Evolutionary conservation across 495 filamentous ascomycete species (phyloP).

Genomic region (Penicilliopsis zonata): DNA sequence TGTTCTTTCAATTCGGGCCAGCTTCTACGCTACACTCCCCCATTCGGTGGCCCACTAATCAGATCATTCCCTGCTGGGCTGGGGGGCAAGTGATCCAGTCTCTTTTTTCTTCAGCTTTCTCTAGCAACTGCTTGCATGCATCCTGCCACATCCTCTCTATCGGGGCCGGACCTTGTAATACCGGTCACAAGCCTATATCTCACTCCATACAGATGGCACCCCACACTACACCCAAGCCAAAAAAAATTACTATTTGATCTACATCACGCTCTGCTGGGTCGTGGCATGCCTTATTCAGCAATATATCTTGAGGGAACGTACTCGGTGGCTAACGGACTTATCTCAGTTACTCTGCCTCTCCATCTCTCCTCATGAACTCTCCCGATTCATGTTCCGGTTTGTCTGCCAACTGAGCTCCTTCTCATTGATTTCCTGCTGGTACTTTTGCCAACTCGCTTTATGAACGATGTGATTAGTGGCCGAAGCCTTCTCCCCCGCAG

Average conservation of each 20-base stretch:
- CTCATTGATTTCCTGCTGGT: conserved; percentile 3
- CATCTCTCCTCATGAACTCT: conserved; percentile 34
- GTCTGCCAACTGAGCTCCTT: conserved; percentile 8
- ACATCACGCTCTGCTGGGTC: conserved; percentile 4
- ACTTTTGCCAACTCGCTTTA: conserved; percentile 8
- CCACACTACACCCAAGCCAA: too few species aligned
- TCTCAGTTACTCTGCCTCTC: conserved; percentile 20
- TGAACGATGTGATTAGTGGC: conserved; percentile 10
- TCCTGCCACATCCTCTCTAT: neutral
- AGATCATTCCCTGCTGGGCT: conserved; percentile 23
- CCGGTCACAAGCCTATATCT: neutral
- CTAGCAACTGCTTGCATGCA: conserved; percentile 16
- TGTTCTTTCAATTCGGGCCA: conserved; percentile 26
- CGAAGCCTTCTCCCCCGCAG: conserved; percentile 30
- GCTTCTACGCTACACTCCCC: conserved; percentile 22
- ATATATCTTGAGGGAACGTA: conserved; percentile 7
- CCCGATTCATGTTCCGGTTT: conserved; percentile 36
- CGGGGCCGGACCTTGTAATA: neutral
- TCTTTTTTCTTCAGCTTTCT: conserved; percentile 5
- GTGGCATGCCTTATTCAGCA: conserved; percentile 6
- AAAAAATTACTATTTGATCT: neutral
- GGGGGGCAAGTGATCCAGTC: conserved; percentile 17
- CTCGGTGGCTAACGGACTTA: conserved; percentile 12
- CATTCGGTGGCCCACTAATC: conserved; percentile 26
- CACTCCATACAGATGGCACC: neutral